Evolutionary conservation across 2,329 filamentous ascomycete genomes (phyloP).

Genomic region (Aspergillus ibericus): DNA sequence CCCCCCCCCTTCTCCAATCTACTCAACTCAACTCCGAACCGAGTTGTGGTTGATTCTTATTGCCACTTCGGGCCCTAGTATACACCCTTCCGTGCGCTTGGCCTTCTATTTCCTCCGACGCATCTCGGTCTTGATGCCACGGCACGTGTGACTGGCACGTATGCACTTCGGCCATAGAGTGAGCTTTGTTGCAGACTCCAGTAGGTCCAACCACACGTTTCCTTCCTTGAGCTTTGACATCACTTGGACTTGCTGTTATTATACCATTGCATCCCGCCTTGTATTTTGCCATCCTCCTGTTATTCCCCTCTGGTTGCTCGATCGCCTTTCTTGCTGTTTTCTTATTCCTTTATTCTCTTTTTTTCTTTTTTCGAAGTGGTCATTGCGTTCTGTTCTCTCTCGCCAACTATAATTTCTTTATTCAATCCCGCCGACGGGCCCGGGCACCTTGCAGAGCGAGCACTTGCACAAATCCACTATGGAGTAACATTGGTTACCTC

Average conservation of each 20-base stretch:
- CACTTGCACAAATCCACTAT: not conserved
- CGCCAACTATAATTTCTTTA: not conserved
- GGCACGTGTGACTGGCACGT: not conserved
- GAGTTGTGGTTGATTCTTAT: not conserved
- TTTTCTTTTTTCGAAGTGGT: not conserved
- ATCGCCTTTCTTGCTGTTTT: not conserved
- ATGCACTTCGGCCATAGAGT: not conserved
- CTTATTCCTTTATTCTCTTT: not conserved
- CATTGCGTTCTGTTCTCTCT: not conserved
- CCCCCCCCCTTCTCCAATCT: not conserved
- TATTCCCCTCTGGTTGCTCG: not conserved
- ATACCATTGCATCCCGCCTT: not conserved
- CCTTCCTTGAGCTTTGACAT: not conserved
- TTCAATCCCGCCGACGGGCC: not conserved
- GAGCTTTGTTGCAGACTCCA: constrained; percentile 1
- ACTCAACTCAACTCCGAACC: not conserved
- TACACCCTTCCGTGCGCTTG: not conserved
- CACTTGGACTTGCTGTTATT: not conserved
- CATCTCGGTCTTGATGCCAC: not conserved
- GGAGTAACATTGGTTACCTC: not conserved
- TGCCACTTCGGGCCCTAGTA: not conserved
- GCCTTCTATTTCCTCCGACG: not conserved
- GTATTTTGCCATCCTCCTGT: not conserved
- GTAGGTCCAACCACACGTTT: not conserved
- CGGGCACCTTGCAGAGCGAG: not conserved